A percentile compares a stretch with the other conserved stretches of the same genome.
phyloP scores from a whole-genome alignment of 805 yeast species.

The Yamadazyma philogaea region DNA sequence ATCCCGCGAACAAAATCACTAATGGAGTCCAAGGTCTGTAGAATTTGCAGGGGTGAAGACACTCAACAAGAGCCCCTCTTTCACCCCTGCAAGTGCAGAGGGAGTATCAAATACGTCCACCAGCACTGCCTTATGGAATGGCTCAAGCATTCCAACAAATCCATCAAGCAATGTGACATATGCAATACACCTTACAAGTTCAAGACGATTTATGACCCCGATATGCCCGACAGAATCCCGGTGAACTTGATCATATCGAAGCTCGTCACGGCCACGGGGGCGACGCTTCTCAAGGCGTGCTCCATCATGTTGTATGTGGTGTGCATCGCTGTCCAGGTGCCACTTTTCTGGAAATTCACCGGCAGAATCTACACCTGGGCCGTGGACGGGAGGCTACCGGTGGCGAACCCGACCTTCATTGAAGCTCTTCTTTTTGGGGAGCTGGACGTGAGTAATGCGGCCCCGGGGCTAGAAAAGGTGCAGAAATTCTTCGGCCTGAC shows the following conservation, averaged over 20 bases:
- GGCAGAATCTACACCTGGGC: slow-evolving; percentile 56
- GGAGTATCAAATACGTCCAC: slow-evolving; percentile 89
- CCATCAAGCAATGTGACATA: slow-evolving; percentile 72
- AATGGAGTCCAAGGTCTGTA: slow-evolving; percentile 48
- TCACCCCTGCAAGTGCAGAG: slow-evolving; percentile 92
- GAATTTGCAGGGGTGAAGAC: slow-evolving; percentile 94
- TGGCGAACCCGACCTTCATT: slow-evolving; percentile 21
- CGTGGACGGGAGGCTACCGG: slow-evolving; percentile 52
- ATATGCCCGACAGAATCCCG: slow-evolving; percentile 68
- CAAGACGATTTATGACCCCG: slow-evolving; percentile 58
- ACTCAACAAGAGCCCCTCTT: slow-evolving; percentile 72
- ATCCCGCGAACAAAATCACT: neutral
- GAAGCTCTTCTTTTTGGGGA: slow-evolving; percentile 42
- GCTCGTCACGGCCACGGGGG: slow-evolving; percentile 19
- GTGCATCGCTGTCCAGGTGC: slow-evolving; percentile 51
- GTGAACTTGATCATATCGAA: slow-evolving; percentile 43
- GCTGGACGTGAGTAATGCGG: slow-evolving; percentile 6
- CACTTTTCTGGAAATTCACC: slow-evolving; percentile 53
- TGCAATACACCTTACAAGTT: slow-evolving; percentile 76
- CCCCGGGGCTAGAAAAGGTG: slow-evolving; percentile 17
- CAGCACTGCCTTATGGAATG: slow-evolving; percentile 89
- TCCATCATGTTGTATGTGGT: slow-evolving; percentile 34
- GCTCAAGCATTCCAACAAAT: slow-evolving; percentile 67
- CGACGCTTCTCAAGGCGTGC: slow-evolving; percentile 16
- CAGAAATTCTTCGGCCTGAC: slow-evolving; percentile 28